Evolutionary conservation across 2,329 filamentous ascomycete genomes (phyloP), one percentile per base, ranked within the genome.

Genomic region (Phialemonium atrogriseum): DNA sequence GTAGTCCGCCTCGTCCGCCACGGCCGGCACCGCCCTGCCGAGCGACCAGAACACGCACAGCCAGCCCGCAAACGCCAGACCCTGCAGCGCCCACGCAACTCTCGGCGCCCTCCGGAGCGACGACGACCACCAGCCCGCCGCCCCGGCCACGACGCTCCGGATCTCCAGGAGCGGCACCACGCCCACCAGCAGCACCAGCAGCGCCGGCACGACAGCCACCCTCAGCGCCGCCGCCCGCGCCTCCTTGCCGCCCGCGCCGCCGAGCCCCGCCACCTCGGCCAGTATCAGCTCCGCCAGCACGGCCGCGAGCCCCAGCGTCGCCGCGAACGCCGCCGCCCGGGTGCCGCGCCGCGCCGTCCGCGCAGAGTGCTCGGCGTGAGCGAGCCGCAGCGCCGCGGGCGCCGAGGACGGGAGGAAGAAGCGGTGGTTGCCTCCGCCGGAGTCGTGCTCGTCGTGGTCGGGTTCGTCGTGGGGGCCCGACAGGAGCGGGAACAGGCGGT

Each of bases 221-320:
- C 74, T 68, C 43, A 93, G 64, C 14, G 80, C 84, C 17, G 81
- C 51, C 14, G 70, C 72, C 37, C 85, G 68, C 10, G 83, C 84
- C n/a, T n/a, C n/a, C n/a, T n/a, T n/a, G n/a, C n/a, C n/a, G 19
- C 65, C 63, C 6, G 77, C 68, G 41, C 80, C 71, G n/a, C 85
- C 68, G 5, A 81, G 68, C 47, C 85, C 84, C 16, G 83, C 77
- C 25, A 94, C 84, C 56, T 94, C 86, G 46, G 84, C 86, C 7
- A 94, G 68, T 27, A 94, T 83, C 43, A 94, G 60, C 56, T 88
- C 80, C 3, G 78, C 84, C 27, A 94, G 64, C 2, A 89, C 83
- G 22, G 80, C 72, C 5, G 85, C 81, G 7, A 93, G 67, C 1
- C 77, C 84, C 21, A 91, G 73, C 8, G 84, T 93, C 1, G 76